These are phyloP conservation scores for Sporothrix schenckii DNA, from an alignment of 2,329 filamentous ascomycete species.

Conservation along the genomic window DNA sequence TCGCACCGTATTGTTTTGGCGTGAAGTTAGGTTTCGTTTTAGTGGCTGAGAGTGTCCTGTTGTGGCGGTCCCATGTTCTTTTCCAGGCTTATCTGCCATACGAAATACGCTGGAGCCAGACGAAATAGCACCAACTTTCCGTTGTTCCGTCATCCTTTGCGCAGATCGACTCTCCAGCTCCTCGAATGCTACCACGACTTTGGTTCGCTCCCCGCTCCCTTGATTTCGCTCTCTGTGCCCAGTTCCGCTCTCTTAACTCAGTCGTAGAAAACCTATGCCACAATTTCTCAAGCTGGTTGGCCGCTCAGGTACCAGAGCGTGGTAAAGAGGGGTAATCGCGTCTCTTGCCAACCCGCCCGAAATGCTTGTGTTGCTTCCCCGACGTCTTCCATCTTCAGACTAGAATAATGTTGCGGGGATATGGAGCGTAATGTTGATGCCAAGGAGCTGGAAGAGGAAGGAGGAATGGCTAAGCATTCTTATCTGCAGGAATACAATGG, in stretches of 20 bases:
- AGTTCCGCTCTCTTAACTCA: too few relatives aligned
- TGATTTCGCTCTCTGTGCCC: background rate
- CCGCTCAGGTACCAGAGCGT: background rate
- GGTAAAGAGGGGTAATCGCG: constrained; percentile 19
- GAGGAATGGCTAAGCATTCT: constrained; percentile 1
- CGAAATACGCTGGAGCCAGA: background rate
- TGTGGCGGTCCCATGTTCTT: background rate
- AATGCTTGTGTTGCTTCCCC: constrained; percentile 3
- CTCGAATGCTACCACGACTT: background rate
- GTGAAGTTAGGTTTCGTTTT: background rate
- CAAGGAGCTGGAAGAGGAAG: constrained; percentile 14
- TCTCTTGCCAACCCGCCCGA: constrained; percentile 7
- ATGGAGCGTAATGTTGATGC: background rate
- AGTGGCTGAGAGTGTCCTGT: background rate
- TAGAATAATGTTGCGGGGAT: background rate
- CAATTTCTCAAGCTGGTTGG: too few relatives aligned
- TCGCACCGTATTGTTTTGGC: constrained; percentile 14
- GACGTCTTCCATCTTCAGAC: background rate
- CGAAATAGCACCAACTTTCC: too few relatives aligned
- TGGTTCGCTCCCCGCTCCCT: background rate
- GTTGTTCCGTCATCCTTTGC: background rate
- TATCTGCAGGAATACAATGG: background rate
- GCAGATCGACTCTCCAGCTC: background rate
- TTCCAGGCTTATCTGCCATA: background rate
- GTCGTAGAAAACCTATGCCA: too few relatives aligned